Base-by-base conservation (phyloP, 2,329 filamentous ascomycete genomes). In the Colletotrichum karsti region DNA sequence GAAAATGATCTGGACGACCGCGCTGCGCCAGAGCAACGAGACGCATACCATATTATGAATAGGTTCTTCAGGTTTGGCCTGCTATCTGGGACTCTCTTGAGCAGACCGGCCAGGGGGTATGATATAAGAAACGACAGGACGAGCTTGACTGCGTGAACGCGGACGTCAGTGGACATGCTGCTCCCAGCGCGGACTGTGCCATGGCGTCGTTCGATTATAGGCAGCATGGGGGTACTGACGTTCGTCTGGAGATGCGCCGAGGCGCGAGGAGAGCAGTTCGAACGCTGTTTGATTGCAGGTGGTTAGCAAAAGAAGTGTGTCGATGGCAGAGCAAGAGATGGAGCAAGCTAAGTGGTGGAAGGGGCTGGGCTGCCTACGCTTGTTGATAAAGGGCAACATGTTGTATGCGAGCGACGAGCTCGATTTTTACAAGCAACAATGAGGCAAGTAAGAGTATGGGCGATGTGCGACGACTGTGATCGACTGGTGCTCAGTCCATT, bases 51-150 rank as follows among this genome's bases (percentile, higher is more conserved):
- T 71, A 98, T 91, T 69, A 92, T 93, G 80, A 98, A 98, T 15
- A 91, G 77, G 79, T 98, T 98, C 83, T 98, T 98, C 74, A 90
- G 88, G 74, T 90, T 90, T 61, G 95, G 95, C 58, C 92, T 90
- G 54, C 88, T 83, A 82, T 99, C 96, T 33, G 96, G 95, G 20
- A 99, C 87, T 59, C 96, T 89, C 80, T 99, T 99, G 8, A 99
- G 86, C 26, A 97, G 79, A 24, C 88, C 96, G 53, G 96, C 94
- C 61, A 99, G 87, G 3, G 96, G 96, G 77, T 97, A 99, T 10
- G 96, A 98, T 41, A 97, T 80, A 53, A 99, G 85, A 79, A 98
- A 97, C 7, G 93, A 94, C 77, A 91, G 91, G 74, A 98, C 92
- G 73, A 98, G 92, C 80, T 99, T 99, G 73, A 99, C 95, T 98